A percentile compares a stretch with the other conserved stretches of the same genome.
Evolutionary conservation across 1,284 basidiomycete genomes (phyloP).

Genomic region (Heterobasidion parviporum): DNA sequence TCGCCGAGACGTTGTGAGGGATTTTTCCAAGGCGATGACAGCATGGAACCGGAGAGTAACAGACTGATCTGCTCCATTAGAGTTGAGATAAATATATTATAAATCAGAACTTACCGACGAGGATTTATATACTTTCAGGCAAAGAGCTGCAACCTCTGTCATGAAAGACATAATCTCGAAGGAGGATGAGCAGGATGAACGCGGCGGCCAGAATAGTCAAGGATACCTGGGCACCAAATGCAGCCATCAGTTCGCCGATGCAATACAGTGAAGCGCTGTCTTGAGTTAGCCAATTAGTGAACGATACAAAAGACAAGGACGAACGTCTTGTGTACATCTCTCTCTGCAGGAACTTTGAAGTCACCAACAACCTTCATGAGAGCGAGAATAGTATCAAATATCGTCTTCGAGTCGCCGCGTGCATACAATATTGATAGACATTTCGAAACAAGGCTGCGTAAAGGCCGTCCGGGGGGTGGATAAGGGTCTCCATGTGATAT

Average conservation of each 20-base stretch:
- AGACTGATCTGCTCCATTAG: conserved; percentile 32
- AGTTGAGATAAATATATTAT: neutral
- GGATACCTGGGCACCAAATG: conserved; percentile 74
- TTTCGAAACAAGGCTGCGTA: conserved; percentile 74
- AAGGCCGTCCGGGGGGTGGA: conserved; percentile 77
- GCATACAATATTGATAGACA: conserved; percentile 76
- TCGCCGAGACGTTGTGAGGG: conserved; percentile 70
- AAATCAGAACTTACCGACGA: conserved; percentile 47
- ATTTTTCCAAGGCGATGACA: conserved; percentile 69
- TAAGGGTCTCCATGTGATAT: conserved; percentile 53
- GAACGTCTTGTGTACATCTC: conserved; percentile 59
- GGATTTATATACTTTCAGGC: conserved; percentile 61
- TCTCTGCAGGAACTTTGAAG: conserved; percentile 52
- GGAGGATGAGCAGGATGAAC: conserved; percentile 3
- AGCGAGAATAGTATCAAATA: conserved; percentile 84
- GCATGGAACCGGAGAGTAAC: conserved; percentile 83
- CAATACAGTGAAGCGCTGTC: conserved; percentile 70
- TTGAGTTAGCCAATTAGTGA: neutral
- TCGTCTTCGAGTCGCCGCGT: conserved; percentile 72
- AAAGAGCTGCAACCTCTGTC: conserved; percentile 68
- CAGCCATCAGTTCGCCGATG: conserved; percentile 82
- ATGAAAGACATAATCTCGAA: conserved; percentile 89
- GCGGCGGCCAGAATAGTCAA: conserved; percentile 3
- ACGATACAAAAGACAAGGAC: conserved; percentile 2
- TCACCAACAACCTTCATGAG: conserved; percentile 72